Evolutionary conservation across 345 rosid species (phyloP).

Genomic region (Ricinus communis): DNA sequence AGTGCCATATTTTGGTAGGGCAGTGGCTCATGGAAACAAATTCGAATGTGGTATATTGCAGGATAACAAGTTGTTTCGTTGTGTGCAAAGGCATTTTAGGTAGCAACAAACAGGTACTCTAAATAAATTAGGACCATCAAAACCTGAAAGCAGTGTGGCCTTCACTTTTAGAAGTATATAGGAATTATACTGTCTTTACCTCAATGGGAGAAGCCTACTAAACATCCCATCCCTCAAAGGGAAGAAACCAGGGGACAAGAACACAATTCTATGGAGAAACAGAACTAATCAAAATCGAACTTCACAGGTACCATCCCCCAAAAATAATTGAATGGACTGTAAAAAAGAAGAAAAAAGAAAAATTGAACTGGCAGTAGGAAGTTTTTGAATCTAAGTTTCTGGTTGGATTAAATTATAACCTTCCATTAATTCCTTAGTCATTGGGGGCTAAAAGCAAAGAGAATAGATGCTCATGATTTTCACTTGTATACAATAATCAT

Average conservation of each 20-base stretch:
- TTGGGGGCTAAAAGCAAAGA: constrained; percentile 2
- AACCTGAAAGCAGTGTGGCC: not conserved
- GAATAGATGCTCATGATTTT: not conserved
- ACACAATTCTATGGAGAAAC: not conserved
- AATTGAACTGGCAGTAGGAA: no score
- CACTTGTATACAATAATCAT: not conserved
- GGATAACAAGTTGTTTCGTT: not conserved
- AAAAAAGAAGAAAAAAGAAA: no score
- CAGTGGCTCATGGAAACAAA: no score
- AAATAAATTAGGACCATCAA: not conserved
- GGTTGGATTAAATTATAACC: no score
- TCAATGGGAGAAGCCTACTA: not conserved
- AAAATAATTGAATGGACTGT: no score
- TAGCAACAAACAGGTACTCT: not conserved
- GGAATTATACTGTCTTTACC: not conserved
- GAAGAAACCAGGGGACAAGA: not conserved
- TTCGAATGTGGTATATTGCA: no score
- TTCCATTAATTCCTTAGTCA: not conserved
- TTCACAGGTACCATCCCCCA: not conserved
- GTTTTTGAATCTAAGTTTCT: no score
- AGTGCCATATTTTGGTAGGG: no score
- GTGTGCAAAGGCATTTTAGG: not conserved
- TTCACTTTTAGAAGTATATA: not conserved
- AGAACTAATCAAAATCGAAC: not conserved
- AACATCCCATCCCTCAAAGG: not conserved